A percentile compares a stretch with the other conserved stretches of the same genome.
Evolutionary conservation across 2,329 filamentous ascomycete genomes (phyloP).

Genomic region (Chaetomium strumarium): DNA sequence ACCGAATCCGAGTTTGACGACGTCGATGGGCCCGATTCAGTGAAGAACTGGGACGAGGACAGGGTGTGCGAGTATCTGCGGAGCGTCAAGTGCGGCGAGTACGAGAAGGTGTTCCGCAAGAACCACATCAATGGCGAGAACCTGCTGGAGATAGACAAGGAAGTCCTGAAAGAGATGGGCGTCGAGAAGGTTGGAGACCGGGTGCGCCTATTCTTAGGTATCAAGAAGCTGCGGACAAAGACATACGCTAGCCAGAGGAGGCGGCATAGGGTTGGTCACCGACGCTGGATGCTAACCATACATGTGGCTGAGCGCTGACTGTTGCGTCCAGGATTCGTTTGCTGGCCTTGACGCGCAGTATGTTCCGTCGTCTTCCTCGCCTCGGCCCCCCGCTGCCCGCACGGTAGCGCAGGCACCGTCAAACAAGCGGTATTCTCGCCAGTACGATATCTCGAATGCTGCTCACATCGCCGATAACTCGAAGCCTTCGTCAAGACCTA

Average conservation of each 20-base stretch:
- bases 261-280: constrained; percentile 69
- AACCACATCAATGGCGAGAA: constrained; percentile 99
- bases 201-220: constrained; percentile 80
- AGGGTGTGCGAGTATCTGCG: constrained; percentile 85
- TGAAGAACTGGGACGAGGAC: constrained; percentile 86
- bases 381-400: constrained; percentile 51
- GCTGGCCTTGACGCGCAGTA: constrained; percentile 66
- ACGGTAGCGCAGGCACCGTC: constrained; percentile 38
- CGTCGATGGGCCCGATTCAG: constrained; percentile 65
- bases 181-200: constrained; percentile 97
- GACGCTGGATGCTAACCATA: neutral
- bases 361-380: constrained; percentile 57
- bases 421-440: constrained; percentile 60
- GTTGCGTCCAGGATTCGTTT: constrained; percentile 65
- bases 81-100: constrained; percentile 88
- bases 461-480: constrained; percentile 35
- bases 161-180: constrained; percentile 93
- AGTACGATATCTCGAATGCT: constrained; percentile 42
- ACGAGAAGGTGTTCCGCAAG: constrained; percentile 80
- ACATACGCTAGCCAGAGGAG: constrained; percentile 73
- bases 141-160: constrained; percentile 92
- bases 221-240: constrained; percentile 75
- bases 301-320: constrained; percentile 9
- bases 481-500: constrained; percentile 61
- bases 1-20: constrained; percentile 93